A percentile compares a stretch with the other conserved stretches of the same genome.
Evolutionary conservation across 805 yeast species (phyloP).

Genomic region (Schizosaccharomyces cryophilus): DNA sequence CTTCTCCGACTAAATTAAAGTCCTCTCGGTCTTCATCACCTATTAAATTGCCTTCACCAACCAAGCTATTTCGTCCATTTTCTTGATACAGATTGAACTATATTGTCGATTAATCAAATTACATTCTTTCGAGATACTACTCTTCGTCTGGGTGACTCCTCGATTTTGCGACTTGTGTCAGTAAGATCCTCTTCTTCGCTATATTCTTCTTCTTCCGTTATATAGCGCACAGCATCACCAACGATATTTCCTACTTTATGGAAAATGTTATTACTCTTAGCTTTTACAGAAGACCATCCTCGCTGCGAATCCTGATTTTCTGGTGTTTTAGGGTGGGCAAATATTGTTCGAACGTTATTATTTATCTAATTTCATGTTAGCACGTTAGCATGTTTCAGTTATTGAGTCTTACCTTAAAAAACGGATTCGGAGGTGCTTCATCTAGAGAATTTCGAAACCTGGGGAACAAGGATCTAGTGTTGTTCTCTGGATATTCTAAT

Average conservation of each 20-base stretch:
- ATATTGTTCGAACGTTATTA: not conserved
- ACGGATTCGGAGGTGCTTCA: not conserved
- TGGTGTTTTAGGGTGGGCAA: not conserved
- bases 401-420: no score
- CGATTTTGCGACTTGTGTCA: not conserved
- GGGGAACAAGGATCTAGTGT: not conserved
- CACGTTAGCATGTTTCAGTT: no score
- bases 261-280: not conserved
- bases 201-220: not conserved
- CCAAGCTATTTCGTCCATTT: not conserved
- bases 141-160: not conserved
- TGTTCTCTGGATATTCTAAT: not conserved
- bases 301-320: not conserved
- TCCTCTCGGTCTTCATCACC: not conserved
- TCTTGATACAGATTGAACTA: no score
- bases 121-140: not conserved
- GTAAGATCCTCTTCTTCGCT: not conserved
- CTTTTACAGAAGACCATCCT: not conserved
- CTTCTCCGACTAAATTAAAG: not conserved
- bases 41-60: not conserved
- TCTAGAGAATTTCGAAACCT: not conserved
- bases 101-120: not conserved
- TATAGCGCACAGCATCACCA: not conserved
- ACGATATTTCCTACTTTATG: not conserved
- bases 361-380: not conserved